Conservation (phyloP, 495 filamentous ascomycete species). For the Antarctomyces pellizariae region DNA sequence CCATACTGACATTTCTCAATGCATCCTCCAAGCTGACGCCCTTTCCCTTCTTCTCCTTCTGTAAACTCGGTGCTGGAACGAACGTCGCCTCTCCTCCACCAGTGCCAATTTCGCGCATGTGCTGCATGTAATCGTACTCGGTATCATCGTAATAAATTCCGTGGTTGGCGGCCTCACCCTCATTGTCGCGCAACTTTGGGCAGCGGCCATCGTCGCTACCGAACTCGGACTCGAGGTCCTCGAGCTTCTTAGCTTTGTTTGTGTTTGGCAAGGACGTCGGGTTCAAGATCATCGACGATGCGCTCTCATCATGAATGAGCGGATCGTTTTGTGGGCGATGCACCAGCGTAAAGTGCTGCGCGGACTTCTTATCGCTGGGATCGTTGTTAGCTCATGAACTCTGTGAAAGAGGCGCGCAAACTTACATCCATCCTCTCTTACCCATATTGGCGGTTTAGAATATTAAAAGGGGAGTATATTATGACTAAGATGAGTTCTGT, state of each 20-base stretch:
- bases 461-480: too few relatives aligned
- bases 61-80: slow-evolving; percentile 39
- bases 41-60: slow-evolving; percentile 37
- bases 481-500: too few relatives aligned
- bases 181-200: slow-evolving; percentile 60
- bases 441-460: slow-evolving; percentile 53
- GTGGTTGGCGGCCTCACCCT: slow-evolving; percentile 86
- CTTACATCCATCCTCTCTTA: slow-evolving; percentile 76
- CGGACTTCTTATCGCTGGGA: slow-evolving; percentile 92
- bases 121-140: slow-evolving; percentile 98
- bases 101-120: slow-evolving; percentile 60
- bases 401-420: slow-evolving; percentile 7
- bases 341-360: slow-evolving; percentile 78
- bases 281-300: slow-evolving; percentile 63
- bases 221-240: slow-evolving; percentile 59
- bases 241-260: slow-evolving; percentile 37
- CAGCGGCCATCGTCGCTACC: slow-evolving; percentile 28
- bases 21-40: slow-evolving; percentile 63
- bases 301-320: slow-evolving; percentile 64
- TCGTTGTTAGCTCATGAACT: slow-evolving; percentile 4
- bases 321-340: slow-evolving; percentile 95
- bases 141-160: slow-evolving; percentile 77
- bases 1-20: slow-evolving; percentile 37
- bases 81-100: slow-evolving; percentile 44
- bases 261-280: slow-evolving; percentile 22